A percentile compares a stretch with the other conserved stretches of the same genome.
phyloP scores from a whole-genome alignment of 305 asterid species.

The Coffea humblotiana region DNA sequence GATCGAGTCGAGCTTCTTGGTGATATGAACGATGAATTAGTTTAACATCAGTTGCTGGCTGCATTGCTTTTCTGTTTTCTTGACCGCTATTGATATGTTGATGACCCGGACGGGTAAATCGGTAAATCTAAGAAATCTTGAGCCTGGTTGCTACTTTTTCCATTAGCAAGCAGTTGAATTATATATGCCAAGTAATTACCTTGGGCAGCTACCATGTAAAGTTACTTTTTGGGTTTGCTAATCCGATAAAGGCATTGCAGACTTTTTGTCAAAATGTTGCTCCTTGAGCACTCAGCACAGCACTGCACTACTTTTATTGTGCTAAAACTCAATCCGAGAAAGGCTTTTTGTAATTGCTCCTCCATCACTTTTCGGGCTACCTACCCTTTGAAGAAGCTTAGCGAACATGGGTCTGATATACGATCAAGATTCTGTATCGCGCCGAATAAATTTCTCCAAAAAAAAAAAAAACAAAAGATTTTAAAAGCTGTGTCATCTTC shows the following conservation, averaged over 20 bases:
- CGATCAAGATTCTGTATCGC: constrained; percentile 2
- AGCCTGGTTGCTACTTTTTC: neutral
- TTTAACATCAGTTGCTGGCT: neutral
- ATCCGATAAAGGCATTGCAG: neutral
- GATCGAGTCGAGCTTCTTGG: neutral
- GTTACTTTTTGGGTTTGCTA: constrained; percentile 1
- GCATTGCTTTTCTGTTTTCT: neutral
- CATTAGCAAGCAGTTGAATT: neutral
- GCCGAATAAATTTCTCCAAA: neutral
- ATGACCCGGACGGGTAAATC: neutral
- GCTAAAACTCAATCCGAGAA: neutral
- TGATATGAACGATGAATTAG: no score
- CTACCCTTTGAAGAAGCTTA: neutral
- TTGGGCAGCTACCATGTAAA: constrained; percentile 13
- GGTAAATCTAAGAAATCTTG: neutral
- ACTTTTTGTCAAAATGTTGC: constrained; percentile 8
- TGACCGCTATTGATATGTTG: no score
- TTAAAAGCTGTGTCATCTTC: constrained; percentile 8
- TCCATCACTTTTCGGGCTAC: neutral
- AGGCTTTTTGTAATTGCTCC: constrained; percentile 8
- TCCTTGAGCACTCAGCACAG: neutral
- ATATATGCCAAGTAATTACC: neutral
- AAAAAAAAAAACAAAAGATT: neutral
- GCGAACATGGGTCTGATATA: constrained; percentile 5
- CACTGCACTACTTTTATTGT: no score